Evolutionary conservation across 768 basidiomycete genomes (phyloP).

Genomic region (Rhodotorula babjevae): DNA sequence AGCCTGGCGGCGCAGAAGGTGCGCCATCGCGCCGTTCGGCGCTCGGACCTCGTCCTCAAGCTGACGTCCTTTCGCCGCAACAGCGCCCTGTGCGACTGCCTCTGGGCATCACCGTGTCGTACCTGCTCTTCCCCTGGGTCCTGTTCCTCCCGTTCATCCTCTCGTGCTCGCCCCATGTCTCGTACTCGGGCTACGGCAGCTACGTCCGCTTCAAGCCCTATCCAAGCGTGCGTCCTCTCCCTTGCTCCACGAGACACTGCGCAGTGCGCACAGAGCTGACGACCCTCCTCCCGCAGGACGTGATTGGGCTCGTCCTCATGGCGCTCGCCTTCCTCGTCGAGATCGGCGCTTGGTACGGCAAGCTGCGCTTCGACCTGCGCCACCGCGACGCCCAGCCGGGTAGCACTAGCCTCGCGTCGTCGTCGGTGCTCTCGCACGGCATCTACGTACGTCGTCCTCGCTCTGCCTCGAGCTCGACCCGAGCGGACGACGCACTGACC

Average conservation of each 20-base stretch:
- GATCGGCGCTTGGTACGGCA: too few relatives aligned
- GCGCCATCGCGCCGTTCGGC: too few relatives aligned
- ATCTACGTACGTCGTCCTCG: neutral
- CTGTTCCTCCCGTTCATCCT: neutral
- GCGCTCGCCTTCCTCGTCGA: neutral
- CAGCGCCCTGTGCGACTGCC: neutral
- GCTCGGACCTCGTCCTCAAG: too few relatives aligned
- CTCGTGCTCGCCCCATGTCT: neutral
- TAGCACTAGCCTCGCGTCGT: neutral
- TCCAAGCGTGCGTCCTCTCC: neutral
- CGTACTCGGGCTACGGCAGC: neutral
- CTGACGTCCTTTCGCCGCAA: too few relatives aligned
- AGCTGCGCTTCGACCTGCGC: neutral
- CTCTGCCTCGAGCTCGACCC: too few relatives aligned
- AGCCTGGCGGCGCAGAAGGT: neutral
- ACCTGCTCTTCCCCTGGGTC: conserved; percentile 1
- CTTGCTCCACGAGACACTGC: neutral
- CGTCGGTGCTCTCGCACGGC: neutral
- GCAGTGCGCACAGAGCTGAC: too few relatives aligned
- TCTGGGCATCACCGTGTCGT: neutral
- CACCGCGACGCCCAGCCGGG: too few relatives aligned
- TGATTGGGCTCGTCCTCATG: neutral
- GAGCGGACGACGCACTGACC: too few relatives aligned
- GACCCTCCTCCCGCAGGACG: too few relatives aligned
- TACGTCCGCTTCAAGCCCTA: neutral